phyloP scores from a whole-genome alignment of 2,329 filamentous ascomycete genomes.

The Fusarium irregulare region DNA sequence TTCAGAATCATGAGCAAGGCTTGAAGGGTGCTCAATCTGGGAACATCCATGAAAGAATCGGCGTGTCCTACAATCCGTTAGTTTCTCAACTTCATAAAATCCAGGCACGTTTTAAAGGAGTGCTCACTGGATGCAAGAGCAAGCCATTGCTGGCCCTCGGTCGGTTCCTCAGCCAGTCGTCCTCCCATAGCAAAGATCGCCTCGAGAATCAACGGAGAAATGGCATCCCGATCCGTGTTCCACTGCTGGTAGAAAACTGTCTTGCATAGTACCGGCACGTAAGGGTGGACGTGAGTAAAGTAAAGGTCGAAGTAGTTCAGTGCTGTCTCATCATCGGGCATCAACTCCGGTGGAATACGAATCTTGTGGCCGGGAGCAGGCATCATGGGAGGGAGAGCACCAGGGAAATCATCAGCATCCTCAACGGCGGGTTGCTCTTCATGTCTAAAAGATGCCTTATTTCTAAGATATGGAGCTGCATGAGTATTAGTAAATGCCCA shows the following conservation, averaged over 20 bases:
- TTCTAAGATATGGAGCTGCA: constrained; percentile 85
- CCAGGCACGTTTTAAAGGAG: background rate
- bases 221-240: constrained; percentile 82
- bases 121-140: constrained; percentile 82
- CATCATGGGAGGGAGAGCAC: constrained; percentile 74
- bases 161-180: constrained; percentile 82
- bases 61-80: constrained; percentile 74
- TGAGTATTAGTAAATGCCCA: constrained; percentile 5
- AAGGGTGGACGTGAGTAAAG: constrained; percentile 91
- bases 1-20: constrained; percentile 89
- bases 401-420: constrained; percentile 78
- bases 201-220: constrained; percentile 90
- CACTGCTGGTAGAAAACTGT: constrained; percentile 88
- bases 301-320: constrained; percentile 90
- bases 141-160: constrained; percentile 91
- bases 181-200: constrained; percentile 92
- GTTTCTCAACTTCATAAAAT: constrained; percentile 27
- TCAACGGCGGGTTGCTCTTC: constrained; percentile 74
- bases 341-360: constrained; percentile 89
- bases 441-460: constrained; percentile 62
- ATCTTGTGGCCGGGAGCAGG: constrained; percentile 80
- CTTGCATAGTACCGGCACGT: constrained; percentile 89
- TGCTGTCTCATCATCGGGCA: constrained; percentile 87
- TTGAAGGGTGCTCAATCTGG: constrained; percentile 90
- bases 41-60: constrained; percentile 92